Evolutionary conservation across 2,329 filamentous ascomycete genomes (phyloP).

Genomic region (Phialemonium atrogriseum): DNA sequence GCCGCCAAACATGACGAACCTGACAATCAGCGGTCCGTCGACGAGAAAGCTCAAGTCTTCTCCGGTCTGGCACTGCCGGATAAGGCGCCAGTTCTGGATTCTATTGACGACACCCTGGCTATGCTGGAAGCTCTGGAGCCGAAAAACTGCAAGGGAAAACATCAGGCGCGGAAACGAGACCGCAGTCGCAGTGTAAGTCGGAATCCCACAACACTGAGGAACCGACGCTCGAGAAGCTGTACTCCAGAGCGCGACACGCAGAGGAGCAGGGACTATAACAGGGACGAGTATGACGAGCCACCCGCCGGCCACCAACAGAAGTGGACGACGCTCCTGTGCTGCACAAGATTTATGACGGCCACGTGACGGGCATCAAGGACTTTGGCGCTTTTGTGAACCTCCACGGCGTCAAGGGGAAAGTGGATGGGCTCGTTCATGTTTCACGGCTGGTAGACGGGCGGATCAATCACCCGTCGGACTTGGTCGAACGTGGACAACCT

Average conservation of each 20-base stretch:
- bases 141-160: conserved; percentile 38
- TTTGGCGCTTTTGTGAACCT: conserved; percentile 94
- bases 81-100: conserved; percentile 49
- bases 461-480: conserved; percentile 85
- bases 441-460: conserved; percentile 80
- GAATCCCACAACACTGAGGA: conserved; percentile 15
- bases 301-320: conserved; percentile 55
- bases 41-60: conserved; percentile 81
- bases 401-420: conserved; percentile 74
- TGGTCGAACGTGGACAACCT: conserved; percentile 68
- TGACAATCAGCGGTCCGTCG: conserved; percentile 35
- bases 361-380: conserved; percentile 86
- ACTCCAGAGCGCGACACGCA: conserved; percentile 29
- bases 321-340: conserved; percentile 74
- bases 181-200: too few relatives aligned
- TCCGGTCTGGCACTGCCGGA: conserved; percentile 83
- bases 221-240: conserved; percentile 38
- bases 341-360: conserved; percentile 83
- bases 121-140: conserved; percentile 76
- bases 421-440: conserved; percentile 89
- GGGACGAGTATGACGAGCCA: conserved; percentile 35
- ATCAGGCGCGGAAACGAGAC: conserved; percentile 25
- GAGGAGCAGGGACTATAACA: conserved; percentile 31
- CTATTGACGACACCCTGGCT: conserved; percentile 87
- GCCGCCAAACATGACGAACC: conserved; percentile 29